Evolutionary conservation across 768 basidiomycete genomes (phyloP).

Genomic region (Butyriboletus loyo): DNA sequence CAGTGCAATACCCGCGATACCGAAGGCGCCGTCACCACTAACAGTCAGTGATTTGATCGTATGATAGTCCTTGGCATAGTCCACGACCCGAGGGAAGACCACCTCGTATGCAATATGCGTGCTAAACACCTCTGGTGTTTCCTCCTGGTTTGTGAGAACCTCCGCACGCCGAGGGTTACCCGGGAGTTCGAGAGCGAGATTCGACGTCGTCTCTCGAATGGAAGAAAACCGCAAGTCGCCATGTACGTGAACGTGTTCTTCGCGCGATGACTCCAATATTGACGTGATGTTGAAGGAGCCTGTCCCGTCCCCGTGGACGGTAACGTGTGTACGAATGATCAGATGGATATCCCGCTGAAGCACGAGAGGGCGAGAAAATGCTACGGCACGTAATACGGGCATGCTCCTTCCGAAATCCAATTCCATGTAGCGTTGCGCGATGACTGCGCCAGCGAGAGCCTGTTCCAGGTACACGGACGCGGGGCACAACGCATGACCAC

Average conservation of each 20-base stretch:
- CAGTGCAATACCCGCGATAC: constrained; percentile 47
- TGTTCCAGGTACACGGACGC: constrained; percentile 66
- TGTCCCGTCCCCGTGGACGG: constrained; percentile 32
- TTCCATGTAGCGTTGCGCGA: constrained; percentile 33
- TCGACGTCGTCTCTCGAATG: constrained; percentile 28
- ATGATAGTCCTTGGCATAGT: constrained; percentile 57
- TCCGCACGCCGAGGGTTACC: constrained; percentile 34
- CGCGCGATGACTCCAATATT: constrained; percentile 25
- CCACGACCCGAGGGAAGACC: constrained; percentile 67
- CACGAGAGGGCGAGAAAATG: constrained; percentile 56
- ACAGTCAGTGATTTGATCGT: constrained; percentile 55
- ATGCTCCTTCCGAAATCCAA: constrained; percentile 32
- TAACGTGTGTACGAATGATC: constrained; percentile 39
- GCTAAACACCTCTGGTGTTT: constrained; percentile 46
- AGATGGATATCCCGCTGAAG: constrained; percentile 33
- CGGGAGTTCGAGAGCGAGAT: constrained; percentile 39
- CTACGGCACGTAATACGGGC: constrained; percentile 41
- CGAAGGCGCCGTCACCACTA: constrained; percentile 45
- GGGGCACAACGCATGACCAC: constrained; percentile 55
- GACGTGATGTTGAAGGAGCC: constrained; percentile 51
- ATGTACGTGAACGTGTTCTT: constrained; percentile 40
- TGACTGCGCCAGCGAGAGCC: constrained; percentile 43
- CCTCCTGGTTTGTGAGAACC: too few species aligned
- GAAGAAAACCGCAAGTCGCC: constrained; percentile 45
- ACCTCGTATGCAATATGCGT: constrained; percentile 59